These are phyloP conservation scores for Sporodiniella umbellata DNA, from an alignment of 371 early-diverging fungal genomes.

Conservation along the genomic window DNA sequence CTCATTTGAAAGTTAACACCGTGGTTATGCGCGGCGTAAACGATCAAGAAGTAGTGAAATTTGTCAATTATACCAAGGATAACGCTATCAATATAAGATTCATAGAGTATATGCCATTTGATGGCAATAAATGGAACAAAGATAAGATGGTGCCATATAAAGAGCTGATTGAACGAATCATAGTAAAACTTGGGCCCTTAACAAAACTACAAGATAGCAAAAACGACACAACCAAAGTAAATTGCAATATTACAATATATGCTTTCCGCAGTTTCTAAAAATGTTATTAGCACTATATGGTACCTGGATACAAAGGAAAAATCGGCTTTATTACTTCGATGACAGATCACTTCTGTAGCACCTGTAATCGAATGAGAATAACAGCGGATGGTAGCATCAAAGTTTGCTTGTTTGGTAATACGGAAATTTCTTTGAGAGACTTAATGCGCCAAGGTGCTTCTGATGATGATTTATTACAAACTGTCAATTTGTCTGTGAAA, in stretches of 20 bases:
- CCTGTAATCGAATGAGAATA: constrained; percentile 89
- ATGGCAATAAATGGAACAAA: constrained; percentile 86
- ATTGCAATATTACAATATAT: too few species aligned
- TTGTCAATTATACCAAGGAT: constrained; percentile 80
- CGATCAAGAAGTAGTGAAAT: constrained; percentile 77
- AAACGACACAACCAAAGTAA: constrained; percentile 87
- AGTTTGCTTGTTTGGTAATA: constrained; percentile 88
- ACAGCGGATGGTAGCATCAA: constrained; percentile 95
- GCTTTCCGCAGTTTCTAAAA: too few species aligned
- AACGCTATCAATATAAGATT: constrained; percentile 79
- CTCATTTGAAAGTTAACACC: constrained; percentile 83
- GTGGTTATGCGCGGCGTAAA: constrained; percentile 89
- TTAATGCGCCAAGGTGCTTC: constrained; percentile 64
- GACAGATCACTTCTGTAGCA: constrained; percentile 93
- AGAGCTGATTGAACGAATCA: constrained; percentile 65
- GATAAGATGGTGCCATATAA: constrained; percentile 83
- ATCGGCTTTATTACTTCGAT: constrained; percentile 95
- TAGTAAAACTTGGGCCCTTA: constrained; percentile 53
- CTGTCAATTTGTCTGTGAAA: constrained; percentile 76
- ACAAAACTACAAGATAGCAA: constrained; percentile 64
- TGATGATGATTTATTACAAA: constrained; percentile 64
- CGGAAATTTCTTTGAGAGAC: constrained; percentile 84
- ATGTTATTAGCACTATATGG: constrained; percentile 41
- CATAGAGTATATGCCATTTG: constrained; percentile 98
- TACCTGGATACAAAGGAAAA: constrained; percentile 79